Evolutionary conservation across 208 protist species (phyloP), one percentile per base, ranked within the genome.

Genomic region (Trypanosoma platydactyli): DNA sequence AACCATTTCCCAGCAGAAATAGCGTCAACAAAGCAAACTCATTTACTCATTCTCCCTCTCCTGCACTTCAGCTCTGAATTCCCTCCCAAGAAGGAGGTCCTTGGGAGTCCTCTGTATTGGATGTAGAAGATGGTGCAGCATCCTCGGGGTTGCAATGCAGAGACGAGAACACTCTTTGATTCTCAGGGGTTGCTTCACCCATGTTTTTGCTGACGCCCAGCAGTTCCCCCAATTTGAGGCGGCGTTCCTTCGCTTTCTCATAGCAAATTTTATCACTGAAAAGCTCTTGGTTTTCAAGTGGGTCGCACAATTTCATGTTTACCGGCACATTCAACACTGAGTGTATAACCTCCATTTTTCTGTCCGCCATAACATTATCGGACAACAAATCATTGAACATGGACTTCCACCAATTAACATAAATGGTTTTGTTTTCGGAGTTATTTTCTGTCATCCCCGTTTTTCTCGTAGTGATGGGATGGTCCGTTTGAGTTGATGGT

Each of bases 1-100:
- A 86, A 44, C 88, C 88, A 72, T 91, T 90, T 7, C 72, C 80
- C 5, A 94, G 49, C 5, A 54, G 25, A 54, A 54, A 54, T 25
- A 42, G 5, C 15, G 22, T n/a, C 27, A n/a, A n/a, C 13, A 16
- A 5, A 59, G 12, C 13, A 16, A 5, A 59, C 2, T 38, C 30
- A 59, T 44, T 45, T 30, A 1, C 16, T 45, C 33, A 38, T 38
- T 9, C 33, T 38, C 33, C 33, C 18, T 30, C 22, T 53, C 24
- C 35, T 61, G 20, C 13, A n/a, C 40, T n/a, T n/a, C n/a, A n/a
- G n/a, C n/a, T n/a, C n/a, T n/a, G n/a, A n/a, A n/a, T n/a, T n/a
- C n/a, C n/a, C n/a, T n/a, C n/a, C n/a, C n/a, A n/a, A n/a, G n/a
- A n/a, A n/a, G n/a, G n/a, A n/a, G n/a, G n/a, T n/a, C n/a, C n/a